Percentiles rank a stretch among this genome's conserved stretches.
phyloP scores from a whole-genome alignment of 225 moss, liverwort and hornwort species.

The Anthoceros angustus region DNA sequence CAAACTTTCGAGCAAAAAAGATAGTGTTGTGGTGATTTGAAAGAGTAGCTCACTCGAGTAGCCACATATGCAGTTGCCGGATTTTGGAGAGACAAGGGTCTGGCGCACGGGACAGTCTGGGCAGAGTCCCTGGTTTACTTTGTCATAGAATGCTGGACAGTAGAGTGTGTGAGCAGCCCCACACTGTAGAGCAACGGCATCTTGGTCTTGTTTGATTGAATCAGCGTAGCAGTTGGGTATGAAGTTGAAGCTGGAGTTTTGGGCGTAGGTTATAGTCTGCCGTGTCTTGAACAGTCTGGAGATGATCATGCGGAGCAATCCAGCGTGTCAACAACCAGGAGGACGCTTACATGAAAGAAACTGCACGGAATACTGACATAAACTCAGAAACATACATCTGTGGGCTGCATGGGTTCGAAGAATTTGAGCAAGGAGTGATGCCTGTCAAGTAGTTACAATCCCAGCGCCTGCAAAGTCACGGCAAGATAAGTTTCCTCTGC shows the following conservation, averaged over 20 bases:
- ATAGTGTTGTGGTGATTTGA: too few relatives aligned
- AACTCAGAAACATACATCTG: background rate
- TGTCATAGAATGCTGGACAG: background rate
- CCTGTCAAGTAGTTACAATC: slow-evolving; percentile 1
- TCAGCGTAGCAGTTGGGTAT: background rate
- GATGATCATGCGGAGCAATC: background rate
- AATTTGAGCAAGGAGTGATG: background rate
- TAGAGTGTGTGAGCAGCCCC: background rate
- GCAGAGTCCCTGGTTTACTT: background rate
- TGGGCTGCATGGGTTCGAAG: background rate
- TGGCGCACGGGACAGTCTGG: background rate
- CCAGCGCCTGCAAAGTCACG: background rate
- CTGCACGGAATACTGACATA: background rate
- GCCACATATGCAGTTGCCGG: background rate
- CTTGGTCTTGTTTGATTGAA: background rate
- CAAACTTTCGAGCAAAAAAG: background rate
- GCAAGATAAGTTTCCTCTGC: background rate
- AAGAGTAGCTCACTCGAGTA: background rate
- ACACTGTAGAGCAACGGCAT: background rate
- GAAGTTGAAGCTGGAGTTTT: background rate
- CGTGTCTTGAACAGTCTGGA: background rate
- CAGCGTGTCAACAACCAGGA: background rate
- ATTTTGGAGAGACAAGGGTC: background rate
- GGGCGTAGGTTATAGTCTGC: background rate
- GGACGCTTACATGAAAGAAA: background rate